Evolutionary conservation across 495 filamentous ascomycete species (phyloP).

Genomic region (Hypoxylon fragiforme): DNA sequence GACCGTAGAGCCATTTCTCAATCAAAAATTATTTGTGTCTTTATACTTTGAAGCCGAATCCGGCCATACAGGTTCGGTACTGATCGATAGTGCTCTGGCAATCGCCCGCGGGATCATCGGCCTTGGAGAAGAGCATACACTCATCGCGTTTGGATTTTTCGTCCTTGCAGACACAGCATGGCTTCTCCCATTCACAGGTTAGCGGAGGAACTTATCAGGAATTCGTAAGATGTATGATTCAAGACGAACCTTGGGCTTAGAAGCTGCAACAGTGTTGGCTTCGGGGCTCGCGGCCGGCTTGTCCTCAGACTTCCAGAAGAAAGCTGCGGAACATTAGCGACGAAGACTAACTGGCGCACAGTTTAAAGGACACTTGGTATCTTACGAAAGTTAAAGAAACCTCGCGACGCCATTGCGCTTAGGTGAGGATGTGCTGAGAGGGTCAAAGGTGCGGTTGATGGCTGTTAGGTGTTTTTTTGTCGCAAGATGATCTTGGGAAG

Average conservation of each 20-base stretch:
- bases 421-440: background rate
- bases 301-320: conserved; percentile 27
- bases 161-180: conserved; percentile 95
- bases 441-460: background rate
- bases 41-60: conserved; percentile 84
- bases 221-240: background rate
- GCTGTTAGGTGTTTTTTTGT: conserved; percentile 4
- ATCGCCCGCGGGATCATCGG: conserved; percentile 73
- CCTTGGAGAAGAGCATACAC: conserved; percentile 95
- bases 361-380: background rate
- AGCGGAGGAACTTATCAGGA: conserved; percentile 1
- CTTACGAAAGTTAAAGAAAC: conserved; percentile 44
- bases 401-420: conserved; percentile 39
- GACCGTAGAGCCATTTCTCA: background rate
- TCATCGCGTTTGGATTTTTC: conserved; percentile 93
- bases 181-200: conserved; percentile 54
- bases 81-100: conserved; percentile 79
- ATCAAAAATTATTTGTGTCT: too few relatives aligned
- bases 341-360: background rate
- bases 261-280: conserved; percentile 26
- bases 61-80: conserved; percentile 91
- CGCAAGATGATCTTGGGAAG: background rate
- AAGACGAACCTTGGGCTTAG: conserved; percentile 52
- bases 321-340: conserved; percentile 33
- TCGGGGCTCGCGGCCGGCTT: conserved; percentile 28